Evolutionary conservation across 139 green algal species (phyloP).

Genomic region (Chlamydomonas sphaeroides): DNA sequence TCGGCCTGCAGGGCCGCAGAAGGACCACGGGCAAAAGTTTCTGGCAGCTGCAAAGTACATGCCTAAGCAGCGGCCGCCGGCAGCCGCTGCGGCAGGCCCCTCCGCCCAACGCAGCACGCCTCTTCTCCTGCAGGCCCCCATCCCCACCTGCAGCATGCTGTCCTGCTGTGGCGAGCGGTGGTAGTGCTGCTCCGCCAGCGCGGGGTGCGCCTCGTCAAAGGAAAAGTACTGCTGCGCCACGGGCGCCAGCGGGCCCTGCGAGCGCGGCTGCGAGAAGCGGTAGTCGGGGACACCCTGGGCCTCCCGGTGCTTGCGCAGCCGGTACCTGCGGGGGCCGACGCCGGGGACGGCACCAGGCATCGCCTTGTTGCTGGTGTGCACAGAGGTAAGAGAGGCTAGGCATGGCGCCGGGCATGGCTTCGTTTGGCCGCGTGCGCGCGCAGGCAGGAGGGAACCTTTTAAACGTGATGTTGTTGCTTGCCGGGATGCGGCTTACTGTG

Average conservation of each 20-base stretch:
- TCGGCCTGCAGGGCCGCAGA: slow-evolving; percentile 16
- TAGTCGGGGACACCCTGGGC: slow-evolving; percentile 30
- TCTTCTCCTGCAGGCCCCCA: too few relatives aligned
- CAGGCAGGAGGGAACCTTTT: too few relatives aligned
- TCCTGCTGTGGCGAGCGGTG: slow-evolving; percentile 49
- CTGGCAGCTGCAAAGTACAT: too few relatives aligned
- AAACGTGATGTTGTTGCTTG: too few relatives aligned
- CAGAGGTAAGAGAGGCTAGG: too few relatives aligned
- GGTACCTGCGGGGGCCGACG: slow-evolving; percentile 16
- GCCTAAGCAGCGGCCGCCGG: too few relatives aligned
- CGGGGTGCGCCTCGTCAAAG: slow-evolving; percentile 60
- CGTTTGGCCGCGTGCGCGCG: too few relatives aligned
- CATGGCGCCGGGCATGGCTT: too few relatives aligned
- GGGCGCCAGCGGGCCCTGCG: slow-evolving; percentile 27
- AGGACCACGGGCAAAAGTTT: too few relatives aligned
- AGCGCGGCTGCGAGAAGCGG: slow-evolving; percentile 54
- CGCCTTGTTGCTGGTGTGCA: not conserved
- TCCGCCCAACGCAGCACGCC: too few relatives aligned
- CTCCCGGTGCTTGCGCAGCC: slow-evolving; percentile 40
- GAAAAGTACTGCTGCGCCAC: slow-evolving; percentile 25
- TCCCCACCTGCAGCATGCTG: slow-evolving; percentile 26
- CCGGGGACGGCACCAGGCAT: not conserved
- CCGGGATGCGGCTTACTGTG: too few relatives aligned
- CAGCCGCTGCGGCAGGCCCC: too few relatives aligned
- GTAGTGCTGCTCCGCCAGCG: slow-evolving; percentile 56